Percentiles rank a stretch among this genome's conserved stretches.
Conservation (phyloP, 805 yeast genomes). For the Saturnispora diversa region DNA sequence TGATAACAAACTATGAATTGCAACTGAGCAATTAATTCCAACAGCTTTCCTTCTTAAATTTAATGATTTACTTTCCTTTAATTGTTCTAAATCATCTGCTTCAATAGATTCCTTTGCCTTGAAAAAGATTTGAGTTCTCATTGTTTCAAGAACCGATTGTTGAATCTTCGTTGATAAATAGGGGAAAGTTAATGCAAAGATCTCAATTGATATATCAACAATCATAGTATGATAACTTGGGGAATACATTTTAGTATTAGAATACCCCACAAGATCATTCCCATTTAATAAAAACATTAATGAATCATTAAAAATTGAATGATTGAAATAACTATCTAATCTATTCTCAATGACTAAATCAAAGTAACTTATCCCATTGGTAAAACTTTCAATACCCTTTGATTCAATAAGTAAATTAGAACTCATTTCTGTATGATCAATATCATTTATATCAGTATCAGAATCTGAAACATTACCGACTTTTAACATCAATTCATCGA, state of each 20-base stretch:
- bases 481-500: conserved; percentile 29
- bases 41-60: conserved; percentile 37
- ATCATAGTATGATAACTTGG: conserved; percentile 44
- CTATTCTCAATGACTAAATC: conserved; percentile 23
- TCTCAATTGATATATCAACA: conserved; percentile 71
- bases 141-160: conserved; percentile 75
- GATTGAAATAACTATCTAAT: conserved; percentile 34
- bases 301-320: conserved; percentile 37
- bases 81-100: conserved; percentile 10
- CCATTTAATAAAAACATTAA: conserved; percentile 27
- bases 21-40: conserved; percentile 52
- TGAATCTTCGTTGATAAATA: conserved; percentile 70
- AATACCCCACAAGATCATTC: conserved; percentile 26
- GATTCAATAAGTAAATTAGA: conserved; percentile 28
- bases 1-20: conserved; percentile 46
- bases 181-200: conserved; percentile 66
- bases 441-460: conserved; percentile 19
- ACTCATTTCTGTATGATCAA: conserved; percentile 21
- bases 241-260: conserved; percentile 29
- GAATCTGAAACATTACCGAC: background rate
- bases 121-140: conserved; percentile 47
- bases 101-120: conserved; percentile 27
- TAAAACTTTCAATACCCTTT: conserved; percentile 24
- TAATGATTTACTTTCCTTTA: conserved; percentile 11
- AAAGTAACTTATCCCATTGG: conserved; percentile 24